Evolutionary conservation across 139 green algal genomes (phyloP).

Genomic region (Micromonas commoda): DNA sequence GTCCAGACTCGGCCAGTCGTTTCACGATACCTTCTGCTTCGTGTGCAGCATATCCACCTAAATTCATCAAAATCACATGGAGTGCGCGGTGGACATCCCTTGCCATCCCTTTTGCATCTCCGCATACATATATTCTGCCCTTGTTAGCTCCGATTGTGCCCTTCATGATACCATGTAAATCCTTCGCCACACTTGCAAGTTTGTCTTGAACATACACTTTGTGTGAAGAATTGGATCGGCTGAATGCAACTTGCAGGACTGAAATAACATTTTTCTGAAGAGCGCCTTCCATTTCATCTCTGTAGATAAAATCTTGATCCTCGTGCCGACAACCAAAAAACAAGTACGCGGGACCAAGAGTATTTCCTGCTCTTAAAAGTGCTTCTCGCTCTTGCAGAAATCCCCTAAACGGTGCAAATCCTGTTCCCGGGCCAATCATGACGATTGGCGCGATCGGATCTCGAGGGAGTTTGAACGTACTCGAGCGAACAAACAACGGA

Average conservation of each 20-base stretch:
- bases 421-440: conserved; percentile 95
- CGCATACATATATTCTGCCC: conserved; percentile 84
- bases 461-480: conserved; percentile 78
- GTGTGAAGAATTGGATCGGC: background rate
- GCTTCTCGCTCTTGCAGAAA: conserved; percentile 77
- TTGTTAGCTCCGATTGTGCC: background rate
- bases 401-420: conserved; percentile 90
- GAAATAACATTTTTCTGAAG: background rate
- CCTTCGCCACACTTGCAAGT: background rate
- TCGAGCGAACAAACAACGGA: conserved; percentile 73
- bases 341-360: background rate
- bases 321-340: conserved; percentile 25
- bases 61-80: conserved; percentile 46
- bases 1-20: conserved; percentile 52
- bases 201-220: conserved; percentile 26
- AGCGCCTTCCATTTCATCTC: conserved; percentile 33
- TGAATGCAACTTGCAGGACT: conserved; percentile 17
- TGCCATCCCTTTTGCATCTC: conserved; percentile 83
- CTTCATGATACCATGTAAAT: background rate
- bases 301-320: conserved; percentile 39
- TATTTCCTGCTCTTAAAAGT: background rate
- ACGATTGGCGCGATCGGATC: conserved; percentile 64
- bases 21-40: conserved; percentile 69
- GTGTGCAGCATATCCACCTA: conserved; percentile 38
- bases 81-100: conserved; percentile 82